phyloP scores from a whole-genome alignment of 2,329 filamentous ascomycete genomes.

The Macrophomina pseudophaseolina region DNA sequence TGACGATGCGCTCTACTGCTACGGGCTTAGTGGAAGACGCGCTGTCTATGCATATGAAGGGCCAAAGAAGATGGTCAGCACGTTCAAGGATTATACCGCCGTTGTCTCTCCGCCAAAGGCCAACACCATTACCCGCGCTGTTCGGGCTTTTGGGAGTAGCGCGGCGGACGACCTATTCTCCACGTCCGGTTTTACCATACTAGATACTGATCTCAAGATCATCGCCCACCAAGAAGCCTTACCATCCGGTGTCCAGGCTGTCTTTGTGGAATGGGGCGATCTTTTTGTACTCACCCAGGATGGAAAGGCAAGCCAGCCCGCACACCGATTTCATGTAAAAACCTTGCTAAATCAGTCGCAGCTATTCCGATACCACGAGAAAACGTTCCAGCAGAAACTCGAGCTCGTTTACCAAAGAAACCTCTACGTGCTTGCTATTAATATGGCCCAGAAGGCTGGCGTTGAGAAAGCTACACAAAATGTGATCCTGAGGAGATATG shows the following conservation, averaged over 20 bases:
- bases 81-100: conserved; percentile 85
- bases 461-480: conserved; percentile 83
- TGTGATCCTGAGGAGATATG: conserved; percentile 89
- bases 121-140: conserved; percentile 56
- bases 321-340: no score
- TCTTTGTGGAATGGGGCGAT: conserved; percentile 90
- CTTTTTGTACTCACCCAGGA: conserved; percentile 89
- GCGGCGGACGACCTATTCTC: conserved; percentile 80
- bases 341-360: conserved; percentile 44
- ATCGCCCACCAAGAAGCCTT: conserved; percentile 88
- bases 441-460: conserved; percentile 86
- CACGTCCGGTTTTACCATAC: conserved; percentile 83
- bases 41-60: conserved; percentile 91
- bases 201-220: conserved; percentile 91
- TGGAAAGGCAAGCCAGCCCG: conserved; percentile 71
- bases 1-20: conserved; percentile 95
- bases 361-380: conserved; percentile 89
- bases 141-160: conserved; percentile 75
- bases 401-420: conserved; percentile 95
- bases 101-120: conserved; percentile 79
- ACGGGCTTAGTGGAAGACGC: conserved; percentile 81
- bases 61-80: conserved; percentile 79
- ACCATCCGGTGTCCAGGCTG: conserved; percentile 75
- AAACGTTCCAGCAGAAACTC: conserved; percentile 84
- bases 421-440: conserved; percentile 88